Conservation (phyloP, 495 filamentous ascomycete genomes). For the Sporormia fimetaria region DNA sequence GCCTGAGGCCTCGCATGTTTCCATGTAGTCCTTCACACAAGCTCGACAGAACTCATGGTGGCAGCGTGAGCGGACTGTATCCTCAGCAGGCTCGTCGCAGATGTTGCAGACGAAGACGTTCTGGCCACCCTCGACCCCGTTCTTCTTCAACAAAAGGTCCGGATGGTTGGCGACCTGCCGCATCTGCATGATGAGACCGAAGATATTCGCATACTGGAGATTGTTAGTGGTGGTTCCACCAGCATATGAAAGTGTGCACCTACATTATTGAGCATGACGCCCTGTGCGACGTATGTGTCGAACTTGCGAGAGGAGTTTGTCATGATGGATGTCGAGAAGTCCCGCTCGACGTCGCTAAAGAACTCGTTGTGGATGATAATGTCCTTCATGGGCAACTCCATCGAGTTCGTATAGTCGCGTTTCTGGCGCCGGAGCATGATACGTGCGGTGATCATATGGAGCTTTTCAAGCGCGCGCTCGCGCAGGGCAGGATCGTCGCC, state of each 20-base stretch:
- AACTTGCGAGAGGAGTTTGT: constrained; percentile 74
- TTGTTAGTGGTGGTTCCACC: no score
- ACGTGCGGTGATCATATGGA: constrained; percentile 72
- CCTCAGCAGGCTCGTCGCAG: constrained; percentile 91
- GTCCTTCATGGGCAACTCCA: constrained; percentile 94
- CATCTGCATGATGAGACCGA: constrained; percentile 93
- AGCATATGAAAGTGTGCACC: no score
- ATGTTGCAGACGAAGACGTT: constrained; percentile 86
- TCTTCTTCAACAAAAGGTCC: constrained; percentile 86
- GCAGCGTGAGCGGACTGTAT: constrained; percentile 82
- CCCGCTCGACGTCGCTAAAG: constrained; percentile 87
- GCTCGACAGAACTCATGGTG: constrained; percentile 90
- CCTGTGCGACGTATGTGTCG: constrained; percentile 86
- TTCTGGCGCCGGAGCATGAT: constrained; percentile 95
- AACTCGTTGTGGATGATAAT: constrained; percentile 85
- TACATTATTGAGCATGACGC: constrained; percentile 95
- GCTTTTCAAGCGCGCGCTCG: constrained; percentile 59
- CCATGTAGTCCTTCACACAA: constrained; percentile 75
- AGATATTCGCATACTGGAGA: constrained; percentile 81
- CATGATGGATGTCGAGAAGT: constrained; percentile 95
- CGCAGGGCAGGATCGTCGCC: constrained; percentile 43
- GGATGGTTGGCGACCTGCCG: constrained; percentile 93
- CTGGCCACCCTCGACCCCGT: constrained; percentile 69
- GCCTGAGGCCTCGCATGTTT: constrained; percentile 48
- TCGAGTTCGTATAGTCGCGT: constrained; percentile 75